These are phyloP conservation scores for Trichophyton schoenleinii DNA, from an alignment of 2,329 filamentous ascomycete species.

Conservation along the genomic window DNA sequence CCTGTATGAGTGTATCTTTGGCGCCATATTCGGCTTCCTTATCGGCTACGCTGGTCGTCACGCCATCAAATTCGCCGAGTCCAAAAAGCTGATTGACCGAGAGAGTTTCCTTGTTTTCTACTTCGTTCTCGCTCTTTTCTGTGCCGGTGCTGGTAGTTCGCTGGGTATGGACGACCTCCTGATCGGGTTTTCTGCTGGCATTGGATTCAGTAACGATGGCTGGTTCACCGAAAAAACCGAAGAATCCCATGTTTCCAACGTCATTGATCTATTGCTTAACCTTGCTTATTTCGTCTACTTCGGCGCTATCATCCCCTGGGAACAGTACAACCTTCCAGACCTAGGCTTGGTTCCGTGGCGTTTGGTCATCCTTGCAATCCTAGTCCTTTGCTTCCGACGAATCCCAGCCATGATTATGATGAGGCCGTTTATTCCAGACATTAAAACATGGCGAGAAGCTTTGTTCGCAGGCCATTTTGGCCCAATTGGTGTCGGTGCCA, in stretches of 20 bases:
- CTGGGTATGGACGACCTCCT: conserved; percentile 87
- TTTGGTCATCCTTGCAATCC: conserved; percentile 79
- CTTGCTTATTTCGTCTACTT: conserved; percentile 97
- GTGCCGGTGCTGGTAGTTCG: conserved; percentile 82
- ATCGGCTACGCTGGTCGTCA: conserved; percentile 85
- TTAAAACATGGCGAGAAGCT: conserved; percentile 96
- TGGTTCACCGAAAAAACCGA: conserved; percentile 99
- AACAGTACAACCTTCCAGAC: conserved; percentile 64
- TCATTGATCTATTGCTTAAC: conserved; percentile 94
- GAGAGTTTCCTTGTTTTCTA: conserved; percentile 99
- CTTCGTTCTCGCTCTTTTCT: conserved; percentile 91
- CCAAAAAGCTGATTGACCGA: conserved; percentile 74
- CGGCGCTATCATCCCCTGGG: conserved; percentile 93
- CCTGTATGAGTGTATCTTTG: conserved; percentile 91
- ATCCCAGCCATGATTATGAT: conserved; percentile 87
- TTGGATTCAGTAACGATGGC: conserved; percentile 98
- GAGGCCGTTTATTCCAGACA: conserved; percentile 87
- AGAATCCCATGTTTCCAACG: conserved; percentile 96
- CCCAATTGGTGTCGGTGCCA: conserved; percentile 90
- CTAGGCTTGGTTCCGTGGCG: conserved; percentile 77
- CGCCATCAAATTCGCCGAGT: conserved; percentile 77
- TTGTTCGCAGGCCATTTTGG: conserved; percentile 96
- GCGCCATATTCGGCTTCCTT: conserved; percentile 72
- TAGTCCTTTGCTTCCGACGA: conserved; percentile 90
- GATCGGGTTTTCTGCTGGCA: conserved; percentile 85